phyloP scores from a whole-genome alignment of 495 filamentous ascomycete species.

The Diplogelasinospora grovesii region DNA sequence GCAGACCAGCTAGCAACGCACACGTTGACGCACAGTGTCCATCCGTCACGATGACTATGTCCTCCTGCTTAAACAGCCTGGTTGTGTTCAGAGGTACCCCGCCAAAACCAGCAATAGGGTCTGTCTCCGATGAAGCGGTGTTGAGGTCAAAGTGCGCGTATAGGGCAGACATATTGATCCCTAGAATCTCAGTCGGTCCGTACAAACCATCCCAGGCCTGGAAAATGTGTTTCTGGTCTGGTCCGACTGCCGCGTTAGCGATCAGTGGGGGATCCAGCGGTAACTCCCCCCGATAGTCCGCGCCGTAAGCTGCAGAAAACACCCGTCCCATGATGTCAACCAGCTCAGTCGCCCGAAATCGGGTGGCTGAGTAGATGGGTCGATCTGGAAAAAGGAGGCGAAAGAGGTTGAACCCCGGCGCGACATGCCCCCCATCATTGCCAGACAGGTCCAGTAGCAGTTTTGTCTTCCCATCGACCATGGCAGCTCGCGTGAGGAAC shows the following conservation, averaged over 20 bases:
- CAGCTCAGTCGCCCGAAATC: not conserved
- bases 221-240: not conserved
- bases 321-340: not conserved
- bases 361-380: not conserved
- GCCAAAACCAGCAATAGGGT: too few species aligned
- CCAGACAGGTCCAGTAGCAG: not conserved
- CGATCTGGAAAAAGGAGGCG: not conserved
- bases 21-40: conserved; percentile 3
- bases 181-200: not conserved
- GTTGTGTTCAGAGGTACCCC: too few species aligned
- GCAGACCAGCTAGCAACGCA: not conserved
- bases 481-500: not conserved
- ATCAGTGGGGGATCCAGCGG: conserved; percentile 2
- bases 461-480: not conserved
- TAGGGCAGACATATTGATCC: not conserved
- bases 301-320: too few species aligned
- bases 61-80: too few species aligned
- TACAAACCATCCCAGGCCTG: not conserved
- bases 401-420: not conserved
- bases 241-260: not conserved
- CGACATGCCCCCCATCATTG: not conserved
- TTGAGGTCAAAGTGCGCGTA: not conserved
- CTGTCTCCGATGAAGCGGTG: not conserved
- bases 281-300: not conserved
- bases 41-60: conserved; percentile 1